Evolutionary conservation across 768 basidiomycete species (phyloP).

Genomic region (Serendipita vermifera): DNA sequence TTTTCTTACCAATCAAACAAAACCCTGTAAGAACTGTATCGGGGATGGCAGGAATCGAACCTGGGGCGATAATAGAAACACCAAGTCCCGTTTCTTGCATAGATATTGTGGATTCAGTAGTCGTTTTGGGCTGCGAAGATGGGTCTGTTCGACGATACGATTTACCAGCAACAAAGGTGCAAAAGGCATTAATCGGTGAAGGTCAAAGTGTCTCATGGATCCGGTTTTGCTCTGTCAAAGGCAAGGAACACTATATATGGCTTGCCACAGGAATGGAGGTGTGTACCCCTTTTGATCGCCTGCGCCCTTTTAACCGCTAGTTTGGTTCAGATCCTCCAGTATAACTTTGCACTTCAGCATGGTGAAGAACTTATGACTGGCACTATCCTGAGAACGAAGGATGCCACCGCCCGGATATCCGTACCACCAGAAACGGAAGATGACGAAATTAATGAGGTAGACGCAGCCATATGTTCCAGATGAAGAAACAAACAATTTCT

Average conservation of each 20-base stretch:
- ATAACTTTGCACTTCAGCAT: background rate
- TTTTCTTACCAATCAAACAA: too few relatives aligned
- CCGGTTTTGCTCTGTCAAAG: conserved; percentile 3
- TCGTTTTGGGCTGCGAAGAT: conserved; percentile 2
- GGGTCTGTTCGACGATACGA: conserved; percentile 1
- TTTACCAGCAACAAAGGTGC: background rate
- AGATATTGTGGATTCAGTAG: background rate
- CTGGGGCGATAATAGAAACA: background rate
- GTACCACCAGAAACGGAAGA: background rate
- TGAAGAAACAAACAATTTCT: background rate
- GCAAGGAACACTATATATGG: background rate
- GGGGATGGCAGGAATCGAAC: too few relatives aligned
- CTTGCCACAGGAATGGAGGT: background rate
- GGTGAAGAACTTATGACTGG: background rate
- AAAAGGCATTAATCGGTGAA: background rate
- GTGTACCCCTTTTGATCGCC: too few relatives aligned
- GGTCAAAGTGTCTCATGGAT: background rate
- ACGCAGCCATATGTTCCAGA: background rate
- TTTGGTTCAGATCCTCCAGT: background rate
- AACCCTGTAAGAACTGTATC: too few relatives aligned
- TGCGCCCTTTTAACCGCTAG: too few relatives aligned
- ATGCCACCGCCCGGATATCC: background rate
- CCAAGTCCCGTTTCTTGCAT: background rate
- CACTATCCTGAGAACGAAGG: background rate
- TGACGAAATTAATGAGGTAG: conserved; percentile 8